These are phyloP conservation scores for Candida loeiensis DNA, from an alignment of 805 yeast species.

Conservation along the genomic window DNA sequence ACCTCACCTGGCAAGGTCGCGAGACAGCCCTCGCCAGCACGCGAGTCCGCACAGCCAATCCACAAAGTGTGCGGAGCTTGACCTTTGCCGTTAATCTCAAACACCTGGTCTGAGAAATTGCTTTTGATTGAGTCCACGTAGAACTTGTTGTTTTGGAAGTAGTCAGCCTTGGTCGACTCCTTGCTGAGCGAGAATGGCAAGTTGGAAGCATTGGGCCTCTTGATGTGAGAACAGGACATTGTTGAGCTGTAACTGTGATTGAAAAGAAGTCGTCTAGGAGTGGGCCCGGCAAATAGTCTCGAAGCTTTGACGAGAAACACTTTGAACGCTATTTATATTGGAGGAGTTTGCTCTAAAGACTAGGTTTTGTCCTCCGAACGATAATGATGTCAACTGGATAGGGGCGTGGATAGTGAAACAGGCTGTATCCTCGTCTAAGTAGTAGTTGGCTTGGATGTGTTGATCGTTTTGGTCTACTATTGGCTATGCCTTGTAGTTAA, in stretches of 20 bases:
- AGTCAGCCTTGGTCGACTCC: conserved; percentile 48
- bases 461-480: too few species aligned
- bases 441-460: too few species aligned
- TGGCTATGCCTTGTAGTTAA: too few species aligned
- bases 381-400: not conserved
- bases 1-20: conserved; percentile 87
- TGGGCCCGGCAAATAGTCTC: not conserved
- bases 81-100: conserved; percentile 69
- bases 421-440: too few species aligned
- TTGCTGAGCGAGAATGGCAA: conserved; percentile 47
- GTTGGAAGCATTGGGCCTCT: conserved; percentile 15
- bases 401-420: not conserved
- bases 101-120: conserved; percentile 50
- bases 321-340: not conserved
- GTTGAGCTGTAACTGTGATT: not conserved
- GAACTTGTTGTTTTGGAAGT: conserved; percentile 43
- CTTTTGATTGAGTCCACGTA: conserved; percentile 46
- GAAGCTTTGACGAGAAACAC: not conserved
- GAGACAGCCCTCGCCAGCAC: conserved; percentile 77
- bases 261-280: not conserved
- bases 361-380: not conserved
- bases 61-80: conserved; percentile 91
- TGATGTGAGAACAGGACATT: conserved; percentile 3
- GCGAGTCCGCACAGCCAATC: conserved; percentile 92
- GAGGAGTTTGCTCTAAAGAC: not conserved